Evolutionary conservation across 2,329 filamentous ascomycete genomes (phyloP).

Genomic region (Epichloe bromicola): DNA sequence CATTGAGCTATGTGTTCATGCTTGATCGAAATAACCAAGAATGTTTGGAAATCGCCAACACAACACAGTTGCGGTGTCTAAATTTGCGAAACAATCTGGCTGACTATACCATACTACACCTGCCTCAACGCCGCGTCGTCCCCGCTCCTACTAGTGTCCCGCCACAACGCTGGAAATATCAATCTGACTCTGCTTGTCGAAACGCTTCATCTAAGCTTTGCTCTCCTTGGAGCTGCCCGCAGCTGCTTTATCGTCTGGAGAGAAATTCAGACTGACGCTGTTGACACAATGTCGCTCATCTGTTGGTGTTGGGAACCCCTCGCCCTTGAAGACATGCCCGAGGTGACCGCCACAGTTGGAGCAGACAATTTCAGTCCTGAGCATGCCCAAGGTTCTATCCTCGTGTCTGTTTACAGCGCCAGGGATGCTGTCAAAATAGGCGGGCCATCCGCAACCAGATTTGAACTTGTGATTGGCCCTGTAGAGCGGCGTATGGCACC

Average conservation of each 20-base stretch:
- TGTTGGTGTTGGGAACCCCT: constrained; percentile 71
- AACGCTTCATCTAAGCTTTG: constrained; percentile 18
- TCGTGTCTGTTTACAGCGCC: constrained; percentile 75
- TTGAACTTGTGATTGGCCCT: constrained; percentile 91
- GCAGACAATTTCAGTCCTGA: constrained; percentile 85
- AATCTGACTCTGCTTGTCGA: not conserved
- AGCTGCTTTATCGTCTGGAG: constrained; percentile 43
- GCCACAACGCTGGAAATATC: not conserved
- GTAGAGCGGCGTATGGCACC: constrained; percentile 79
- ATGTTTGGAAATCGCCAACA: too few species aligned
- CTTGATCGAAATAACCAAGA: too few species aligned
- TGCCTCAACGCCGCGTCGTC: not conserved
- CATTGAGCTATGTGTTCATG: too few species aligned
- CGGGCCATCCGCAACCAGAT: constrained; percentile 93
- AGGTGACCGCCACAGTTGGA: constrained; percentile 87
- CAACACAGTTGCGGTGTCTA: too few species aligned
- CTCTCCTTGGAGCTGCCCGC: constrained; percentile 21
- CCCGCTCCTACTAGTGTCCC: not conserved
- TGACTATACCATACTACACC: not conserved
- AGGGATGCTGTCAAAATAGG: constrained; percentile 91
- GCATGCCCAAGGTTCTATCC: constrained; percentile 69
- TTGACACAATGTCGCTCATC: constrained; percentile 98
- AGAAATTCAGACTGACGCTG: constrained; percentile 78
- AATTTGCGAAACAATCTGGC: too few species aligned
- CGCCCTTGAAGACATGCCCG: constrained; percentile 91